Evolutionary conservation across 768 basidiomycete genomes (phyloP).

Genomic region (Rossbeevera mucosa): DNA sequence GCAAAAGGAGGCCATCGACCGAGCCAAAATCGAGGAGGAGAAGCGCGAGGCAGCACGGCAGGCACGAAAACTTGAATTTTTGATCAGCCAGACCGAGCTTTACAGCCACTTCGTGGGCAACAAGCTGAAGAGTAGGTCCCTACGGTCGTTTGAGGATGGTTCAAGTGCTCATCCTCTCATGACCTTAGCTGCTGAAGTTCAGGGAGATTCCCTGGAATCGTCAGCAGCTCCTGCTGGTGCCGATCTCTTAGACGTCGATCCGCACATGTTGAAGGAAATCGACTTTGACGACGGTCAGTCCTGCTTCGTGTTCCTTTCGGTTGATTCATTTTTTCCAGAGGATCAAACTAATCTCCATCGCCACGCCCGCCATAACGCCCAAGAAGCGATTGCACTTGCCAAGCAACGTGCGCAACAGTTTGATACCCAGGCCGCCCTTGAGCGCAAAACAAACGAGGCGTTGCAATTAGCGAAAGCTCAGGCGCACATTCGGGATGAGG

Average conservation of each 20-base stretch:
- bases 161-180: constrained; percentile 12
- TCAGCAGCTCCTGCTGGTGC: constrained; percentile 51
- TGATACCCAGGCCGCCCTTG: constrained; percentile 75
- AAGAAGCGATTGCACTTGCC: constrained; percentile 79
- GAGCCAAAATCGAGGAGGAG: constrained; percentile 86
- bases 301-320: background rate
- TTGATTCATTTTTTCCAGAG: constrained; percentile 43
- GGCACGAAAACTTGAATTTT: constrained; percentile 94
- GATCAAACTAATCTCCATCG: constrained; percentile 81
- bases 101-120: constrained; percentile 99
- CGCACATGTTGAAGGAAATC: constrained; percentile 58
- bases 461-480: constrained; percentile 59
- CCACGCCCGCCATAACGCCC: constrained; percentile 86
- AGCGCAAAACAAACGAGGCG: constrained; percentile 78
- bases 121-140: constrained; percentile 78
- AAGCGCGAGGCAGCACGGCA: constrained; percentile 90
- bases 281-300: constrained; percentile 86
- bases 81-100: constrained; percentile 97
- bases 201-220: constrained; percentile 50
- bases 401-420: constrained; percentile 78
- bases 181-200: constrained; percentile 65
- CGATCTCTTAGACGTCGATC: constrained; percentile 52
- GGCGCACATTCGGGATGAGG: constrained; percentile 38
- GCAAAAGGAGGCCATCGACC: constrained; percentile 89
- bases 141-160: constrained; percentile 11